phyloP scores from a whole-genome alignment of 441 rosid genomes.

The Adansonia madagascariensis region DNA sequence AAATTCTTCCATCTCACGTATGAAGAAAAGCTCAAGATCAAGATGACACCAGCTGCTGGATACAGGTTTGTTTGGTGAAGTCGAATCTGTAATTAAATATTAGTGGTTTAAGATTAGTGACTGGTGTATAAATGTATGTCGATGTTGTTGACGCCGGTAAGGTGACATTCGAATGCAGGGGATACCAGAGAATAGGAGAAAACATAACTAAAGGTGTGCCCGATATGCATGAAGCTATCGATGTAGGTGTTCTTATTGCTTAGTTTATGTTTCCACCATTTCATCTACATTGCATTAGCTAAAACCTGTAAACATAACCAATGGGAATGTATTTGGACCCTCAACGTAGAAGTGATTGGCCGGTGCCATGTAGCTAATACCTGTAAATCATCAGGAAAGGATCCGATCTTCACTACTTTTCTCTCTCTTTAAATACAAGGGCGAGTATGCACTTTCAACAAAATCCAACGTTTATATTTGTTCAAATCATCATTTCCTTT shows the following conservation, averaged over 20 bases:
- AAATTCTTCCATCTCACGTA: slow-evolving; percentile 62
- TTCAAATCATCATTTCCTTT: slow-evolving; percentile 9
- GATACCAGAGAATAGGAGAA: slow-evolving; percentile 86
- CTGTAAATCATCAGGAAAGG: background rate
- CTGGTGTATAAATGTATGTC: background rate
- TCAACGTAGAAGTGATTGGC: background rate
- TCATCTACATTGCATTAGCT: background rate
- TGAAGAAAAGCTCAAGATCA: slow-evolving; percentile 78
- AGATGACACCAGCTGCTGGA: slow-evolving; percentile 72
- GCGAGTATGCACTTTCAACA: background rate
- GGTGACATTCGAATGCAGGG: slow-evolving; percentile 55
- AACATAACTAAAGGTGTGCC: slow-evolving; percentile 79
- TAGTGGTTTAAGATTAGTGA: slow-evolving; percentile 5
- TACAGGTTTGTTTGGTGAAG: slow-evolving; percentile 56
- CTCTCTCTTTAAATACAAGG: background rate
- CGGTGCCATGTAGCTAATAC: background rate
- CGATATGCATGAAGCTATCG: slow-evolving; percentile 87
- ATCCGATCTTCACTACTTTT: background rate
- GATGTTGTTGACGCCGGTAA: background rate
- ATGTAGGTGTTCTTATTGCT: slow-evolving; percentile 49
- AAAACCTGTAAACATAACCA: too few relatives aligned
- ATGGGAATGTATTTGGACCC: background rate
- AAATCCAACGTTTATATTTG: background rate
- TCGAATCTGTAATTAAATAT: background rate
- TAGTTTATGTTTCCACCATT: slow-evolving; percentile 5